phyloP scores from a whole-genome alignment of 768 basidiomycete species.

The Mycena rebaudengoi region DNA sequence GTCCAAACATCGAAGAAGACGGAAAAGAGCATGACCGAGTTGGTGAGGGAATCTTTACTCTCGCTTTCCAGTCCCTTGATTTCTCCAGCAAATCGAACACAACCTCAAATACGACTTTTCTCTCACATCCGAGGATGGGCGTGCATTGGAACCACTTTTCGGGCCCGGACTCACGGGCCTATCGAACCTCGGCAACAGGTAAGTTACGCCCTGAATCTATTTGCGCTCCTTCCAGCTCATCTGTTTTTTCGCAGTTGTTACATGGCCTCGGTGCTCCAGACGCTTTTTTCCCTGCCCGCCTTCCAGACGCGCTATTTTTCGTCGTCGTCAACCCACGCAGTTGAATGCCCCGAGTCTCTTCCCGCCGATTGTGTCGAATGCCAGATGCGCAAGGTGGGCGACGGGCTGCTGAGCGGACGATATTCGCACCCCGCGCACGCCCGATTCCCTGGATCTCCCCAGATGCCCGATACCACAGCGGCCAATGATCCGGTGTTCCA shows the following conservation, averaged over 20 bases:
- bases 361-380: slow-evolving; percentile 94
- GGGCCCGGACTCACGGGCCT: slow-evolving; percentile 92
- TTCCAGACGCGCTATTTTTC: slow-evolving; percentile 79
- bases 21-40: slow-evolving; percentile 95
- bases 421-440: slow-evolving; percentile 74
- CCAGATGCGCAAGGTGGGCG: slow-evolving; percentile 91
- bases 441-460: too few relatives aligned
- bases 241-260: slow-evolving; percentile 73
- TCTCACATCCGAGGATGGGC: slow-evolving; percentile 85
- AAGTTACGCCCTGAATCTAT: background rate
- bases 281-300: slow-evolving; percentile 78
- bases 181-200: slow-evolving; percentile 91
- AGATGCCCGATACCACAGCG: slow-evolving; percentile 34
- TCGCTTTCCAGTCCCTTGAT: background rate
- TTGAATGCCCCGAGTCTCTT: slow-evolving; percentile 67
- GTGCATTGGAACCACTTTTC: slow-evolving; percentile 86
- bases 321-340: slow-evolving; percentile 56
- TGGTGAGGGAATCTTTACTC: slow-evolving; percentile 58
- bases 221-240: background rate
- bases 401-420: slow-evolving; percentile 92
- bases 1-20: slow-evolving; percentile 86
- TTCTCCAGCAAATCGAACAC: slow-evolving; percentile 88
- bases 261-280: slow-evolving; percentile 94
- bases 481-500: slow-evolving; percentile 71
- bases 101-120: slow-evolving; percentile 96